Conservation (phyloP, 176 grass and related monocot genomes). For the Aechmea fasciata region DNA sequence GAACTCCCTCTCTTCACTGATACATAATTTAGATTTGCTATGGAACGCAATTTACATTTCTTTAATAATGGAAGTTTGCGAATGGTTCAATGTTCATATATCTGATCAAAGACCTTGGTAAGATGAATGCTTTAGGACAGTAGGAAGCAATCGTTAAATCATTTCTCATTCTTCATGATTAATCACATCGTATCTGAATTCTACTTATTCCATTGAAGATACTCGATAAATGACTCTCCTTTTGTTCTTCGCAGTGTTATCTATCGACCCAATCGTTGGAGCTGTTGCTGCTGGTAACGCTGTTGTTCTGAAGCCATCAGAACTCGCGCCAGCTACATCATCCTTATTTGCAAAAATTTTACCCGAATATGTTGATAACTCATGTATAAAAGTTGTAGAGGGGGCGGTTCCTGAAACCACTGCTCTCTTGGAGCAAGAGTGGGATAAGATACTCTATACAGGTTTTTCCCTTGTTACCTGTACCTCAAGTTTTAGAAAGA, state of each 20-base stretch:
- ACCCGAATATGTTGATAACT: conserved; percentile 71
- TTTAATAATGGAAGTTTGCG: no score
- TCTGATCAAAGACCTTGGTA: no score
- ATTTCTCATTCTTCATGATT: no score
- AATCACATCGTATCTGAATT: no score
- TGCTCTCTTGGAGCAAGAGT: conserved; percentile 63
- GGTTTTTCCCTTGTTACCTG: conserved; percentile 21
- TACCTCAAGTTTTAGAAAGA: no score
- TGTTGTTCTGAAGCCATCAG: conserved; percentile 87
- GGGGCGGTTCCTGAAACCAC: conserved; percentile 58
- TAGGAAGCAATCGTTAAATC: no score
- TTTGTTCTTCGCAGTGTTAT: conserved; percentile 41
- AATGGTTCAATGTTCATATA: no score
- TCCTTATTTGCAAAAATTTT: conserved; percentile 57
- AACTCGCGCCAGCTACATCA: conserved; percentile 70
- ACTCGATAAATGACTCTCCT: not conserved
- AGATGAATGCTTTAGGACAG: no score
- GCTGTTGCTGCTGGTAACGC: conserved; percentile 80
- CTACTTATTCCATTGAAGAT: not conserved
- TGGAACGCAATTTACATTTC: no score
- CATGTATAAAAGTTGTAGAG: conserved; percentile 86
- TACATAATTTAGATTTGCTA: no score
- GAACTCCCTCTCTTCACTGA: no score
- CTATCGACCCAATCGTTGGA: conserved; percentile 76
- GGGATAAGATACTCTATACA: conserved; percentile 98